Percentiles rank a stretch among this genome's conserved stretches.
These are phyloP conservation scores for Colletotrichum lini DNA, from an alignment of 2,329 filamentous ascomycete genomes.

Conservation along the genomic window DNA sequence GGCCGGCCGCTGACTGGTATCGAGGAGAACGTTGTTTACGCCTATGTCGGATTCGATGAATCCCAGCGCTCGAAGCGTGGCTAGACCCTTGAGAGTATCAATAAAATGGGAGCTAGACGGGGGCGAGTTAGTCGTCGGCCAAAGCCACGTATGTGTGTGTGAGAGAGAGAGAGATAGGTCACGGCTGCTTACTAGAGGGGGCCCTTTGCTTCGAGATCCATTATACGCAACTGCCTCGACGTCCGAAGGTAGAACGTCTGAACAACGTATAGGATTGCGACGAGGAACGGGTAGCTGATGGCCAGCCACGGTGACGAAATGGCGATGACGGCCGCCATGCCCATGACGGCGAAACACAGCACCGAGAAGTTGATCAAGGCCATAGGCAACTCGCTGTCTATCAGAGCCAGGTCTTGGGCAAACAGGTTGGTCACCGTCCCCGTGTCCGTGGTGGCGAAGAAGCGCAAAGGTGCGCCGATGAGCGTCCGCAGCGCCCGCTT, in stretches of 20 bases:
- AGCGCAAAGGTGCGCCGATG: constrained; percentile 56
- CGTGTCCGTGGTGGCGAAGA: constrained; percentile 59
- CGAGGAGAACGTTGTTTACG: constrained; percentile 63
- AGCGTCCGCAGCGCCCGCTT: constrained; percentile 51
- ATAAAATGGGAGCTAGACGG: constrained; percentile 63
- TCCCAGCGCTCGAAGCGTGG: constrained; percentile 70
- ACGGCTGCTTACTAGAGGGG: constrained; percentile 64
- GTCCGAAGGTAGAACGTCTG: constrained; percentile 73
- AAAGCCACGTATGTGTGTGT: too few species aligned
- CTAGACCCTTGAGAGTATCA: constrained; percentile 68
- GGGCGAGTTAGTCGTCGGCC: neutral
- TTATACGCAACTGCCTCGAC: constrained; percentile 70
- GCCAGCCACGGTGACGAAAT: constrained; percentile 60
- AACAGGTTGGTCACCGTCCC: constrained; percentile 61
- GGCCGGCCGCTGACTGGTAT: constrained; percentile 69
- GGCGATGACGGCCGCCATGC: constrained; percentile 64
- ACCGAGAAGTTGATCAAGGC: constrained; percentile 51
- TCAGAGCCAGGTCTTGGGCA: constrained; percentile 60
- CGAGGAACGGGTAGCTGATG: constrained; percentile 64
- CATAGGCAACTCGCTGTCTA: constrained; percentile 57
- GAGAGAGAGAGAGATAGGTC: neutral
- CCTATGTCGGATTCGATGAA: constrained; percentile 63
- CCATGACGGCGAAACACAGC: constrained; percentile 50
- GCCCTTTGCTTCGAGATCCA: constrained; percentile 74
- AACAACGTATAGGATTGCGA: constrained; percentile 61